phyloP scores from a whole-genome alignment of 345 rosid species.

The Citrus reticulata region DNA sequence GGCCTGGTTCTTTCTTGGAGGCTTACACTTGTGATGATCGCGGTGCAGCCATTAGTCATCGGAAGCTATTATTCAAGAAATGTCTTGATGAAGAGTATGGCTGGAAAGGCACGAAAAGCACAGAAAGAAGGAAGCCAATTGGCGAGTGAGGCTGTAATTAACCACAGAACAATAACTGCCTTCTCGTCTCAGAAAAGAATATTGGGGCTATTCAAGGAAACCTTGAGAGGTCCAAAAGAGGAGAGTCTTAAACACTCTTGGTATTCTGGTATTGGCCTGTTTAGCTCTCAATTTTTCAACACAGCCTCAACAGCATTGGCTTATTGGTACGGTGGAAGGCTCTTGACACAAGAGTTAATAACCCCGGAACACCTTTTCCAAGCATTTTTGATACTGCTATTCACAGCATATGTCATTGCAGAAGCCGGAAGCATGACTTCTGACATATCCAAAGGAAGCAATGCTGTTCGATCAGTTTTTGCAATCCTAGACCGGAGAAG shows the following conservation, averaged over 20 bases:
- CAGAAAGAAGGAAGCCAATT: conserved; percentile 70
- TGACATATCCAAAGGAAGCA: conserved; percentile 60
- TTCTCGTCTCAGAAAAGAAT: conserved; percentile 70
- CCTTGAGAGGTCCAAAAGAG: conserved; percentile 52
- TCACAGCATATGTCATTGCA: conserved; percentile 62
- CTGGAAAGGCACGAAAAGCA: conserved; percentile 57
- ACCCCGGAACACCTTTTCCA: conserved; percentile 53
- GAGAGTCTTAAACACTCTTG: conserved; percentile 52
- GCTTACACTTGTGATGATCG: conserved; percentile 54
- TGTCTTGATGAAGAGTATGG: conserved; percentile 55
- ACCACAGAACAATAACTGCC: conserved; percentile 74
- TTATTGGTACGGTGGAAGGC: conserved; percentile 66
- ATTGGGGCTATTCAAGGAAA: conserved; percentile 43
- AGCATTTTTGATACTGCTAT: conserved; percentile 47
- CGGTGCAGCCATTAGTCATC: conserved; percentile 53
- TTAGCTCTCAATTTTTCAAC: conserved; percentile 57
- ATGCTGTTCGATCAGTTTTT: conserved; percentile 43
- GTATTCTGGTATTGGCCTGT: conserved; percentile 56
- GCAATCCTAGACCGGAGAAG: conserved; percentile 49
- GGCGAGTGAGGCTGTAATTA: conserved; percentile 60
- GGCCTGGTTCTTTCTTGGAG: conserved; percentile 55
- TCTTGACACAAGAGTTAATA: conserved; percentile 31
- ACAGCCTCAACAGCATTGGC: conserved; percentile 56
- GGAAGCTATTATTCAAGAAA: conserved; percentile 55
- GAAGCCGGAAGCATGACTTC: conserved; percentile 72